A percentile compares a stretch with the other conserved stretches of the same genome.
These are phyloP conservation scores for button mushroom (Agaricus bisporus) DNA, from an alignment of 768 basidiomycete species.

Conservation along the genomic window DNA sequence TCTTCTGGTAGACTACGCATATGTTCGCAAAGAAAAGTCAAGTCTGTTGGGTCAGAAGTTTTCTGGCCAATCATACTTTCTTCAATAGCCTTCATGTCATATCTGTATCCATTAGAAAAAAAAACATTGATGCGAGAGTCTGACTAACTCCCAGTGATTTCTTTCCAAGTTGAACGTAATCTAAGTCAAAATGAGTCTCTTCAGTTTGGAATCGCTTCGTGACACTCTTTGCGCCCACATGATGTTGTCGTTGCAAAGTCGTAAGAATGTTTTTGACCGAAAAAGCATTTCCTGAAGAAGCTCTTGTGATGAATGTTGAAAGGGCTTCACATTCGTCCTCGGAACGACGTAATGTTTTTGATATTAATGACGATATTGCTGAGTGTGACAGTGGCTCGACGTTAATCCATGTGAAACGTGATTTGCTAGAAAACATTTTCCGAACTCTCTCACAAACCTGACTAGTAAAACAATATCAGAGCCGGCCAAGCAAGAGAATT, in stretches of 20 bases:
- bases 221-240: conserved; percentile 32
- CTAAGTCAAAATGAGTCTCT: conserved; percentile 21
- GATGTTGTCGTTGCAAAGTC: conserved; percentile 56
- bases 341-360: conserved; percentile 54
- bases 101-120: conserved; percentile 27
- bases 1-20: conserved; percentile 58
- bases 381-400: conserved; percentile 53
- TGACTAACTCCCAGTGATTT: conserved; percentile 62
- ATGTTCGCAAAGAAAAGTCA: conserved; percentile 54
- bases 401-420: conserved; percentile 61
- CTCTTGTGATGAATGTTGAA: conserved; percentile 47
- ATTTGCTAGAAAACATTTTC: conserved; percentile 50
- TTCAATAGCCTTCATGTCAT: conserved; percentile 52
- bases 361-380: conserved; percentile 53
- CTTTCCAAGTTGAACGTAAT: conserved; percentile 60
- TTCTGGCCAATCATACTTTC: conserved; percentile 45
- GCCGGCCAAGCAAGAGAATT: neutral
- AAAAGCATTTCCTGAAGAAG: conserved; percentile 68
- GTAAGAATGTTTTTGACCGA: conserved; percentile 58
- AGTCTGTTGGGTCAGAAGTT: conserved; percentile 54
- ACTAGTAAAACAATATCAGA: conserved; percentile 17
- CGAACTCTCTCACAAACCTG: conserved; percentile 45
- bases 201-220: neutral
- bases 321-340: conserved; percentile 51
- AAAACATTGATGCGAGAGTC: neutral